Base-by-base conservation (phyloP, 2,329 filamentous ascomycete genomes). In the Talaromyces pinophilus region DNA sequence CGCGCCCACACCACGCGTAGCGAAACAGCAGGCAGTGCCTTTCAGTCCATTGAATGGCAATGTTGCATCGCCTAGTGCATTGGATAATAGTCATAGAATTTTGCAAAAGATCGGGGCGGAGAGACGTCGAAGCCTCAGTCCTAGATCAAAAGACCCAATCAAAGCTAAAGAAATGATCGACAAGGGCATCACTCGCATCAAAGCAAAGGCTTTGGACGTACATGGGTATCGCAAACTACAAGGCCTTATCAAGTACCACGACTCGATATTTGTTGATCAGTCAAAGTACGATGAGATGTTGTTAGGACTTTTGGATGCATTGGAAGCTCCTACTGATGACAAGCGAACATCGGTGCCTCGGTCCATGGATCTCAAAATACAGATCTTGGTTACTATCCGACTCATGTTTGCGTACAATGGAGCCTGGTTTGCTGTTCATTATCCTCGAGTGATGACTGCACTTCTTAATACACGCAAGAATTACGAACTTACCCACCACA, bases 141-240 rank as follows among this genome's bases (percentile, higher is more conserved):
- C 76, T 30, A 73, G 77, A 38, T 79, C 78, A 1, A 78, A 79
- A 52, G 78, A 81, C 63, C 74, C 75, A 13, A 69, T 59, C 5
- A 76, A 77, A 66, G 78, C 78, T 5, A 72, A 71, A 54, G 75
- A 78, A 54, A 79, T 80, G 72, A 73, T 81, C 22, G 73, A 72
- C 54, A 79, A 77, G 59, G 79, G 74, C 1, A 75, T 80, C 13
- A 69, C 69, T 50, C 75, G 76, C 33, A 79, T 82, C 35, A 71
- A 70, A 22, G 72, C 75, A 0, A 73, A 74, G 30, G 72, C 71
- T 2, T 75, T 82, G 68, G 79, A 81, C 62, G 76, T 80, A 22
- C 75, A 76, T 46, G 79, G 78, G 30, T 81, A 81, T 66, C 75
- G 79, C 7, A 81, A 81, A 66, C 69, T 82, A 5, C 80, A 82